Evolutionary conservation across 805 yeast species (phyloP), one percentile per base, ranked within the genome.

Genomic region (Zygotorulaspora sp.): DNA sequence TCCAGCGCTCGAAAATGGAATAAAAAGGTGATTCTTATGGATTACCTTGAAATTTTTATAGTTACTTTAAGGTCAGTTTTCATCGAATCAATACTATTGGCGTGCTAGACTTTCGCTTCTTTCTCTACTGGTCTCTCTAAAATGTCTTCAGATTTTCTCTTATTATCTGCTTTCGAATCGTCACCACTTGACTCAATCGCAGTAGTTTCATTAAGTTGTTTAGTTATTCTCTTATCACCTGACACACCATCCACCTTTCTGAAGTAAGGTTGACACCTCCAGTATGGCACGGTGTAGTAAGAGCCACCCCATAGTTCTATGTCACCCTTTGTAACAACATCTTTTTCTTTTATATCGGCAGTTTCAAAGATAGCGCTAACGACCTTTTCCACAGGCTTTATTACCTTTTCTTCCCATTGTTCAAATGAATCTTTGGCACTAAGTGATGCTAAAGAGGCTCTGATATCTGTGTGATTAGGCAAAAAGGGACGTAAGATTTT

Each of bases 201-300:
- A 13, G 41, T 38, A 21, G 43, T 54, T 32, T 34, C 43, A 22
- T 43, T 52, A 25, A 59, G 25, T 16, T 36, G 46, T 25, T 58
- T 62, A 2, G 51, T 53, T 6, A 62, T 53, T 41, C 72, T 52
- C 43, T 62, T 59, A 42, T 73, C 76, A 16, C 74, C 77, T 18
- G 72, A 68, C 2, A 75, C 78, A 15, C 97, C 97, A 57, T 86
- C 75, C 1, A 90, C 96, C 2, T 81, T 79, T 51, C 98, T 72
- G 70, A 90, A 90, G 58, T 85, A 83, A 2, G 98, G 98, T 63
- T 90, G 98, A 48, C 95, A 80, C 53, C 97, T 74, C 97, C 97
- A 90, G 59, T 83, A 88, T 1, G 98, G 97, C 11, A 90, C 77
- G 4, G 71, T 74, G 58, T 78, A 78, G 59, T 92, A 90, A 10